phyloP scores from a whole-genome alignment of 805 yeast genomes.

The Ogataea thermomethanolica region DNA sequence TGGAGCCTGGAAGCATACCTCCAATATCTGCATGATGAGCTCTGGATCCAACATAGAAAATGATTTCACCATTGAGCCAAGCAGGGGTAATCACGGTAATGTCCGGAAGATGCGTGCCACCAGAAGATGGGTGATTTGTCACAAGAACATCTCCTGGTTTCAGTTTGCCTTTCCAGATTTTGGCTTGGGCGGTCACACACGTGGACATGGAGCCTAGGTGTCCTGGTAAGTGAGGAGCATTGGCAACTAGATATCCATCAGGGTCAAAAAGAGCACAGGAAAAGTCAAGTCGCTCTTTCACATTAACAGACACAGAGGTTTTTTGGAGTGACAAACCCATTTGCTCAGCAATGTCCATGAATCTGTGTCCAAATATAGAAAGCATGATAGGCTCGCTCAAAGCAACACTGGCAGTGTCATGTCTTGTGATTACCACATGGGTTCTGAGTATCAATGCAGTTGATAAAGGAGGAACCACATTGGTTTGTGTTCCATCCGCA shows the following conservation, averaged over 20 bases:
- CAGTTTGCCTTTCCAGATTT: conserved; percentile 59
- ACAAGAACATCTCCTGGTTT: conserved; percentile 72
- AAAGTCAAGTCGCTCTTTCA: conserved; percentile 78
- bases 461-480: conserved; percentile 62
- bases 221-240: conserved; percentile 87
- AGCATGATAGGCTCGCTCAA: conserved; percentile 64
- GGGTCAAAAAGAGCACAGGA: conserved; percentile 81
- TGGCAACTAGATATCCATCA: conserved; percentile 76
- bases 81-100: conserved; percentile 93
- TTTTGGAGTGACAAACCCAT: conserved; percentile 80
- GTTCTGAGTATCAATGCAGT: conserved; percentile 52
- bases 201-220: conserved; percentile 86
- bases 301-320: conserved; percentile 78
- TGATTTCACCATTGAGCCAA: conserved; percentile 52
- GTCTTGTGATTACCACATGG: conserved; percentile 49
- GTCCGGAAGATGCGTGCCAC: conserved; percentile 88
- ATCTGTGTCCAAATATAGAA: conserved; percentile 77
- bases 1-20: conserved; percentile 85
- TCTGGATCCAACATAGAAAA: conserved; percentile 88
- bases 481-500: conserved; percentile 79
- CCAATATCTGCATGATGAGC: conserved; percentile 98
- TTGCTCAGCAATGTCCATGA: conserved; percentile 89
- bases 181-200: conserved; percentile 64
- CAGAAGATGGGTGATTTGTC: conserved; percentile 77
- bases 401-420: conserved; percentile 14